phyloP scores from a whole-genome alignment of 495 filamentous ascomycete genomes.

The Neurospora sp. region DNA sequence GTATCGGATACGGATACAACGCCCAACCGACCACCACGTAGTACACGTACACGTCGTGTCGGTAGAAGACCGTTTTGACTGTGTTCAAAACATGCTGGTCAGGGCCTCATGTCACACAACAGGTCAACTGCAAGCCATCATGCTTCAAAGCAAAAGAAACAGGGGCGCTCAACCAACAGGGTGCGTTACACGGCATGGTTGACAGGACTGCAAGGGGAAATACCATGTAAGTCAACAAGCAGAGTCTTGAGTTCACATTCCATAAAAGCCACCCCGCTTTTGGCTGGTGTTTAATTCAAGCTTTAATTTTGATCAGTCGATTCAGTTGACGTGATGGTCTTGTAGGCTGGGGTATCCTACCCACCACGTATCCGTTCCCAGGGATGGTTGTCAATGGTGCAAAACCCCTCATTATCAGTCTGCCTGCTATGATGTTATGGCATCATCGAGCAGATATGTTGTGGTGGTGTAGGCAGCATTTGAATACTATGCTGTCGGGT shows the following conservation, averaged over 20 bases:
- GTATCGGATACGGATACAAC: background rate
- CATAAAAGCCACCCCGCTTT: background rate
- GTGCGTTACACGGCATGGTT: background rate
- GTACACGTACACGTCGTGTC: background rate
- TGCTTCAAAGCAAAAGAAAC: background rate
- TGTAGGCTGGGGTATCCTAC: background rate
- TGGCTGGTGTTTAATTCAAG: background rate
- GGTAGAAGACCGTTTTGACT: background rate
- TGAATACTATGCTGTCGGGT: background rate
- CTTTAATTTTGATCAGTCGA: background rate
- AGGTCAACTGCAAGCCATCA: background rate
- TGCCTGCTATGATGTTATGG: background rate
- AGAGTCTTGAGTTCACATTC: background rate
- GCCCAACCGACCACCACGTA: background rate
- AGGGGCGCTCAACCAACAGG: background rate
- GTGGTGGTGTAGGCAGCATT: background rate
- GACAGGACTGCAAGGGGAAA: background rate
- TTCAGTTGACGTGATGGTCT: background rate
- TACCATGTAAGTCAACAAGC: background rate
- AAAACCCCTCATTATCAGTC: background rate
- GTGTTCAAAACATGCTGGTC: background rate
- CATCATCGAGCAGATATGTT: background rate
- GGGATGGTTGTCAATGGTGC: background rate
- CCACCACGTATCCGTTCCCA: background rate
- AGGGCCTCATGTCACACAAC: background rate